A percentile compares a stretch with the other conserved stretches of the same genome.
Evolutionary conservation across 495 filamentous ascomycete genomes (phyloP).

Genomic region (Tuber magnatum): DNA sequence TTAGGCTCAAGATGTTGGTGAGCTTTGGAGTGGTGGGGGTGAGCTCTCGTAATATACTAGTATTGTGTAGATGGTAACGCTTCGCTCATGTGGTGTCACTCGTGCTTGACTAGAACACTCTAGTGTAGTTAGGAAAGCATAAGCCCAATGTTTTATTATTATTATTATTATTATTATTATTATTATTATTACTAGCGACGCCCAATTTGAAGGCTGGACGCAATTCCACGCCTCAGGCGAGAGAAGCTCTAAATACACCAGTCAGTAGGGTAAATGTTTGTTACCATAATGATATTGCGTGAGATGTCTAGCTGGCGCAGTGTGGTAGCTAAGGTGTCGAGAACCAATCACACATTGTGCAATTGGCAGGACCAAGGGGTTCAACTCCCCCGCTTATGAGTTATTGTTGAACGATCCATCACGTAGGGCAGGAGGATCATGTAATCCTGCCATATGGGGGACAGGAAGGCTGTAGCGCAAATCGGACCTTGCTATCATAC

Average conservation of each 20-base stretch:
- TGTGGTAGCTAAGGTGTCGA: not conserved
- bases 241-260: not conserved
- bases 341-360: not conserved
- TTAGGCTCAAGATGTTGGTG: not conserved
- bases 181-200: not conserved
- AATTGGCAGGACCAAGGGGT: not conserved
- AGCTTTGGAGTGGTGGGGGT: not conserved
- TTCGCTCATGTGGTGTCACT: not conserved
- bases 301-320: not conserved
- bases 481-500: too few species aligned
- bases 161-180: not conserved
- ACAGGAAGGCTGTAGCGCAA: not conserved
- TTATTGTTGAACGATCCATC: not conserved
- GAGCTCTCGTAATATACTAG: not conserved
- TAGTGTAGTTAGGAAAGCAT: not conserved
- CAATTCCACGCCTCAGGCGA: not conserved
- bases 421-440: not conserved
- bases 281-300: not conserved
- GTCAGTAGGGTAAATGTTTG: not conserved
- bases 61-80: not conserved
- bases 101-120: not conserved
- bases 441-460: not conserved
- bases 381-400: not conserved
- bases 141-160: not conserved
- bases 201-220: not conserved